Conservation (phyloP, 2,329 filamentous ascomycete species). For the Dichotomopilus funicola region DNA sequence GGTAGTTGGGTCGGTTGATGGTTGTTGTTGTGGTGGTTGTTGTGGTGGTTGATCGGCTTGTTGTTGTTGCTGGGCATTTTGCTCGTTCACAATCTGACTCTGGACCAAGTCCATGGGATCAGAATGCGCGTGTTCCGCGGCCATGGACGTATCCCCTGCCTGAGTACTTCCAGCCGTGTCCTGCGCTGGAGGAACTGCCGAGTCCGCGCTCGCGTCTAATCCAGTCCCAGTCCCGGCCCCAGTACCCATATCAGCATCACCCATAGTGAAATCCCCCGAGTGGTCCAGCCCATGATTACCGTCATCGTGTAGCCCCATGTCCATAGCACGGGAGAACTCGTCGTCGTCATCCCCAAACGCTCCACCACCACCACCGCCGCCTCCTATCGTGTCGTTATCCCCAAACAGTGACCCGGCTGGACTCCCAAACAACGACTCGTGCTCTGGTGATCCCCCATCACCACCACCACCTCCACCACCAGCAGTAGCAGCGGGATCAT, state of each 20-base stretch:
- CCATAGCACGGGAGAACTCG: constrained; percentile 71
- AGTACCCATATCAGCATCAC: constrained; percentile 22
- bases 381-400: constrained; percentile 56
- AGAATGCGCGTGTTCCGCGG: constrained; percentile 6
- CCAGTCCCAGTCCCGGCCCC: background rate
- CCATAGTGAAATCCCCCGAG: constrained; percentile 32
- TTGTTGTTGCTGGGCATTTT: background rate
- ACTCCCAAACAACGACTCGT: constrained; percentile 77
- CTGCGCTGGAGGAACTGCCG: constrained; percentile 12
- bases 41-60: background rate
- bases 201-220: background rate
- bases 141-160: constrained; percentile 7
- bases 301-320: constrained; percentile 38
- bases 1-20: constrained; percentile 3
- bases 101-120: constrained; percentile 12
- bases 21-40: constrained; percentile 3
- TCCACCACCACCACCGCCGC: constrained; percentile 39
- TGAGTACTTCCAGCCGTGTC: background rate
- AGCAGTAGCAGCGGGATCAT: constrained; percentile 24
- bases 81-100: background rate
- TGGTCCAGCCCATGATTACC: constrained; percentile 38
- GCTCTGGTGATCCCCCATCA: constrained; percentile 49
- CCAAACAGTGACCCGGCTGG: constrained; percentile 82
- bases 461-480: constrained; percentile 24
- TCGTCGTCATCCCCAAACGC: constrained; percentile 79